Evolutionary conservation across 2,329 filamentous ascomycete genomes (phyloP).

Genomic region (Camillea tinctor): DNA sequence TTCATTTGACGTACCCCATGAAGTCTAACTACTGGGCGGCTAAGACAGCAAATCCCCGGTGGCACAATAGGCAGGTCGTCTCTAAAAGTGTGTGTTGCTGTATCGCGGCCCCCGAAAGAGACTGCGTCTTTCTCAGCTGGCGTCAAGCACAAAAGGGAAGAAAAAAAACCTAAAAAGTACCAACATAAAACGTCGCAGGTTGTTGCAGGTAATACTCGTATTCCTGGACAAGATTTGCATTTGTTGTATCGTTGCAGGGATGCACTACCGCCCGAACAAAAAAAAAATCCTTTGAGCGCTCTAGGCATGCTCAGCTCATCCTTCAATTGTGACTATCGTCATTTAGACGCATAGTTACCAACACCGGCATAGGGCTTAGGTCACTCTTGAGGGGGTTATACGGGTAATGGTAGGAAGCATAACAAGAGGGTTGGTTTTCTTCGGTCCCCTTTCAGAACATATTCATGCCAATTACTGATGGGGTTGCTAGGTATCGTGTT

Average conservation of each 20-base stretch:
- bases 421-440: no score
- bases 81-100: no score
- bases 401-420: neutral
- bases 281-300: neutral
- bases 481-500: no score
- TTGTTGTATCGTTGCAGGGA: neutral
- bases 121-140: neutral
- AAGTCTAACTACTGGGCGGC: neutral
- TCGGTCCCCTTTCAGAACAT: no score
- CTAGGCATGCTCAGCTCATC: neutral
- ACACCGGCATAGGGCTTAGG: neutral
- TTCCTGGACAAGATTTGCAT: neutral
- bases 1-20: neutral
- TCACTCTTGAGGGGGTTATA: neutral
- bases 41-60: neutral
- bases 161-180: neutral
- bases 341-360: neutral
- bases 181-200: neutral
- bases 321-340: neutral
- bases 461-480: no score
- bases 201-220: neutral
- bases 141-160: neutral
- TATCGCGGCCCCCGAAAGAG: neutral
- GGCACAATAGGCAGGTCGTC: neutral
- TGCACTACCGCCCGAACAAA: neutral